Evolutionary conservation across 768 basidiomycete species (phyloP).

Genomic region (Suillus brevipes): DNA sequence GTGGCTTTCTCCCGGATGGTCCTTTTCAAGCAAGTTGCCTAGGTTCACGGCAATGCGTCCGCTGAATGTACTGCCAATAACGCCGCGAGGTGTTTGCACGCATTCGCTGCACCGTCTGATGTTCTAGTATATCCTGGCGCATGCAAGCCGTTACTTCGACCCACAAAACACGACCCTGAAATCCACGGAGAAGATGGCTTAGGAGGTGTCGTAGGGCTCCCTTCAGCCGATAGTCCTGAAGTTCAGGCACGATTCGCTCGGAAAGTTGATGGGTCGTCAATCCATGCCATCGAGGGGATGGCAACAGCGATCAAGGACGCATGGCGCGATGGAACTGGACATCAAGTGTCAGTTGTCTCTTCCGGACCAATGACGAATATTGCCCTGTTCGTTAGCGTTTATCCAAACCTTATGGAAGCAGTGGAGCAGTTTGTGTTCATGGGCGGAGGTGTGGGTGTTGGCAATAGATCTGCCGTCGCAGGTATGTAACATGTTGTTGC

Average conservation of each 20-base stretch:
- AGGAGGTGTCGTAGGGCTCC: constrained; percentile 81
- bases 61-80: constrained; percentile 65
- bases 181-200: constrained; percentile 86
- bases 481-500: constrained; percentile 35
- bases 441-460: constrained; percentile 88
- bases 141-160: constrained; percentile 62
- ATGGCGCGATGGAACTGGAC: constrained; percentile 60
- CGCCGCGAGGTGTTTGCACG: constrained; percentile 73
- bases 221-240: constrained; percentile 44
- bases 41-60: constrained; percentile 84
- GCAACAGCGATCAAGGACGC: constrained; percentile 48
- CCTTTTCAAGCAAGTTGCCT: neutral
- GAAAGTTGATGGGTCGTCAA: constrained; percentile 39
- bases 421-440: constrained; percentile 65
- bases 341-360: constrained; percentile 68
- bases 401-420: constrained; percentile 52
- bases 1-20: neutral
- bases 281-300: constrained; percentile 72
- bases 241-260: constrained; percentile 53
- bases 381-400: constrained; percentile 60
- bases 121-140: constrained; percentile 73
- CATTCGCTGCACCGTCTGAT: constrained; percentile 61
- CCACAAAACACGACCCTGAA: constrained; percentile 63
- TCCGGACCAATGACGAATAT: constrained; percentile 87
- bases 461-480: constrained; percentile 77